These are phyloP conservation scores for Apiospora koreana DNA, from an alignment of 2,329 filamentous ascomycete species.

Conservation along the genomic window DNA sequence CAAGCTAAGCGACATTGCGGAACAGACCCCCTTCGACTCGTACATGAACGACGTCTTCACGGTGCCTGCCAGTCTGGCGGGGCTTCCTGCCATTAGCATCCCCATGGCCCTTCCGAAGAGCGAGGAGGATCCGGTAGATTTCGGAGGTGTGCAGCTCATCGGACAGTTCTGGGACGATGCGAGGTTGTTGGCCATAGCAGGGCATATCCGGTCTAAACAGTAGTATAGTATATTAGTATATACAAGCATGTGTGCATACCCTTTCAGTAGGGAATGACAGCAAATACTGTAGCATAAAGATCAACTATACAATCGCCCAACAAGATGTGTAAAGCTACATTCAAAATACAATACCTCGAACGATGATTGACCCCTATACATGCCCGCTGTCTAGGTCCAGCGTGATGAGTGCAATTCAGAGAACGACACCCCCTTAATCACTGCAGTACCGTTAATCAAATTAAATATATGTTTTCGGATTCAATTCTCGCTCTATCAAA, in stretches of 20 bases:
- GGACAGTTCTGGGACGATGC: conserved; percentile 81
- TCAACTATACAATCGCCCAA: background rate
- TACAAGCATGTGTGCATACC: background rate
- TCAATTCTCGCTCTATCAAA: conserved; percentile 5
- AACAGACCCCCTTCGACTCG: conserved; percentile 63
- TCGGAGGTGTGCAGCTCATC: conserved; percentile 71
- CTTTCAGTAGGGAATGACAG: background rate
- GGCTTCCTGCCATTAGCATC: conserved; percentile 84
- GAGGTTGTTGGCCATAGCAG: conserved; percentile 60
- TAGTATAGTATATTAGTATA: background rate
- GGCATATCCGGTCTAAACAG: conserved; percentile 18
- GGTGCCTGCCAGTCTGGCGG: conserved; percentile 89
- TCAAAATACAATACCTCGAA: background rate
- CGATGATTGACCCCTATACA: background rate
- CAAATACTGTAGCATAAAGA: background rate
- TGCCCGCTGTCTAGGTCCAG: background rate
- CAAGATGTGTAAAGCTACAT: background rate
- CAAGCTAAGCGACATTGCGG: conserved; percentile 56
- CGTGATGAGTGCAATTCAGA: too few species aligned
- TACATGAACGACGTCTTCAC: conserved; percentile 97
- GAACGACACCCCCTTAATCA: background rate
- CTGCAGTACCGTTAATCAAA: background rate
- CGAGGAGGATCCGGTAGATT: conserved; percentile 36
- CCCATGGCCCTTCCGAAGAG: conserved; percentile 54
- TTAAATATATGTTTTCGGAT: background rate